Conservation (phyloP, 257 asterid species). For the Solanum rostratum region DNA sequence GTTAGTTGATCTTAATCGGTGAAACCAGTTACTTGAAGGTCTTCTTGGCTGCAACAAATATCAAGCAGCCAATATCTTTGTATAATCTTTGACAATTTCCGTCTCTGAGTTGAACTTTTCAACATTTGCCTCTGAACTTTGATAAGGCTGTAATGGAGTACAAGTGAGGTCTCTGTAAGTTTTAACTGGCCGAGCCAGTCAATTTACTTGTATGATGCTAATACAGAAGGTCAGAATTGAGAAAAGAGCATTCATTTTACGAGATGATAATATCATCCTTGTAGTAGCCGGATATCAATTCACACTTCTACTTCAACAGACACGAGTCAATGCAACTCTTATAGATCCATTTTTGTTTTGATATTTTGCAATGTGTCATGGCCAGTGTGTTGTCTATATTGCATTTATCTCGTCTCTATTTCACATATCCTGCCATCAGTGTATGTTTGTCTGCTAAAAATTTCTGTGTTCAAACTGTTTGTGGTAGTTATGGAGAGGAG, state of each 20-base stretch:
- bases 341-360: not conserved
- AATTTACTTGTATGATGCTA: not conserved
- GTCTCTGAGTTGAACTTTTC: not conserved
- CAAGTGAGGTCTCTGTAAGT: not conserved
- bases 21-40: not conserved
- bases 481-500: slow-evolving; percentile 84
- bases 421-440: not conserved
- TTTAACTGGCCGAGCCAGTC: not conserved
- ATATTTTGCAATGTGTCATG: not conserved
- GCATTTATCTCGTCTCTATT: not conserved
- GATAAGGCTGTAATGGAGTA: not conserved
- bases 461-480: not conserved
- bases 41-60: not conserved
- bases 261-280: not conserved
- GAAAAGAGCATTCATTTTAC: not conserved
- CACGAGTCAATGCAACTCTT: not conserved
- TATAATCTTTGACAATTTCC: not conserved
- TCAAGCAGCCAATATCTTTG: not conserved
- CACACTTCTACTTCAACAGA: not conserved
- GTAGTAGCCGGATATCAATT: not conserved
- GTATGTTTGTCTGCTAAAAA: not conserved
- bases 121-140: not conserved
- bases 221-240: not conserved
- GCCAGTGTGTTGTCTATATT: not conserved
- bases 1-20: not conserved